Evolutionary conservation across 257 asterid species (phyloP), one percentile per base, ranked within the genome.

Genomic region (Cruciata laevipes): DNA sequence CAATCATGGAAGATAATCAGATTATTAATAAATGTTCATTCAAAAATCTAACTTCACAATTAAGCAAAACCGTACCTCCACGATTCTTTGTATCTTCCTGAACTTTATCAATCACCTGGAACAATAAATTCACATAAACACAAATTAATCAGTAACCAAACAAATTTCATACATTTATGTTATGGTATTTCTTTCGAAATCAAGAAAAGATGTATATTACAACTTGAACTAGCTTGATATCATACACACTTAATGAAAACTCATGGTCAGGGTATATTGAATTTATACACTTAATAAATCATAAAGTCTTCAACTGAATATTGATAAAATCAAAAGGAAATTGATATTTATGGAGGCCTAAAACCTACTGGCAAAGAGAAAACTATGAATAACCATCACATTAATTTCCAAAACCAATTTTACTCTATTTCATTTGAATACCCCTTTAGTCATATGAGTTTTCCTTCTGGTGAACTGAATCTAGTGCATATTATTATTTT

Each of bases 61-160:
- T 17, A 23, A 47, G 38, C 40, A 13, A 21, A 62, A 44, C 58
- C 17, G 20, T 81, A 84, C 85, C 90, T 74, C 83, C 58, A 40
- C 82, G 87, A 57, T 82, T 87, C 79, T 84, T 87, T 17, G 87
- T 72, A 71, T 87, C 84, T 74, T 84, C 89, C 73, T 84, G 95
- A 71, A 87, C 90, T 75, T 87, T 83, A 74, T 87, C 89, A 74
- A 87, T 85, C 66, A 81, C 90, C 90, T 81, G 79, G 3, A 35
- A 30, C 12, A 40, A 63, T 7, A 67, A 61, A 11, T 35, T 13
- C 16, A 35, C 56, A 63, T 0, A 24, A 32, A 57, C 32, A 16
- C 9, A 14, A 35, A 69, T 21, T 49, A 32, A 60, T 20, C 30
- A 61, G 37, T 38, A 31, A 20, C 35, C 31, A 10, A 63, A 69